Percentiles rank a stretch among this genome's conserved stretches.
Evolutionary conservation across 164 flowering plant species (phyloP).

Genomic region (Annona squamosa): DNA sequence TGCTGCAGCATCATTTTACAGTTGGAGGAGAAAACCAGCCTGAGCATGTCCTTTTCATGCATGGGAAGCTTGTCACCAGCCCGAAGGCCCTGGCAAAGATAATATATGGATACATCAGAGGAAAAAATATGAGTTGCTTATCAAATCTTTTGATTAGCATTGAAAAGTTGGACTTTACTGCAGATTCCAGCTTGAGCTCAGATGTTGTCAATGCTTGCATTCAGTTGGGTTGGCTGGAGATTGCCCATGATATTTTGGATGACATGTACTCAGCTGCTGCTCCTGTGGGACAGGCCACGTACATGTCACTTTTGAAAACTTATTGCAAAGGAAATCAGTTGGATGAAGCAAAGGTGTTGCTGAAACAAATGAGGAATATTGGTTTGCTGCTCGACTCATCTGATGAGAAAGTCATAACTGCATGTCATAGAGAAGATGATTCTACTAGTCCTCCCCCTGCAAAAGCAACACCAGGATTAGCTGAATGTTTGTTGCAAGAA

Average conservation of each 20-base stretch:
- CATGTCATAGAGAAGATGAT: conserved; percentile 14
- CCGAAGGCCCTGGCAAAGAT: conserved; percentile 59
- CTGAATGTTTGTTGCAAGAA: conserved; percentile 31
- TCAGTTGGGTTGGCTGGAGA: conserved; percentile 60
- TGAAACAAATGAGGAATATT: conserved; percentile 50
- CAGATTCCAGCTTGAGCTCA: conserved; percentile 25
- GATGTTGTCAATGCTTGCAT: conserved; percentile 60
- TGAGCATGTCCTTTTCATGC: conserved; percentile 29
- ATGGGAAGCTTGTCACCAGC: conserved; percentile 49
- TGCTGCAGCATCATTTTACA: conserved; percentile 38
- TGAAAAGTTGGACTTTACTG: conserved; percentile 20
- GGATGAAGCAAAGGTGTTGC: conserved; percentile 49
- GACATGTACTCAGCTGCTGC: conserved; percentile 50
- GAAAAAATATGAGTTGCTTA: conserved; percentile 35
- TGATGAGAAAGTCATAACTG: conserved; percentile 24
- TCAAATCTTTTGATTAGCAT: conserved; percentile 48
- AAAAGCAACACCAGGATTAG: conserved; percentile 26
- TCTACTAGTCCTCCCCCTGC: neutral
- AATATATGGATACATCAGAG: conserved; percentile 34
- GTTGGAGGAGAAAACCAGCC: conserved; percentile 24
- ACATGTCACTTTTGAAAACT: conserved; percentile 42
- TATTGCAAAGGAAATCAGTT: conserved; percentile 42
- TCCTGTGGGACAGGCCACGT: conserved; percentile 20
- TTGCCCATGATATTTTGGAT: conserved; percentile 82
- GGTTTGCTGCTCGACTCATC: conserved; percentile 23